Base-by-base conservation (phyloP, 2,329 filamentous ascomycete genomes). In the Pseudocercospora fijiensis region DNA sequence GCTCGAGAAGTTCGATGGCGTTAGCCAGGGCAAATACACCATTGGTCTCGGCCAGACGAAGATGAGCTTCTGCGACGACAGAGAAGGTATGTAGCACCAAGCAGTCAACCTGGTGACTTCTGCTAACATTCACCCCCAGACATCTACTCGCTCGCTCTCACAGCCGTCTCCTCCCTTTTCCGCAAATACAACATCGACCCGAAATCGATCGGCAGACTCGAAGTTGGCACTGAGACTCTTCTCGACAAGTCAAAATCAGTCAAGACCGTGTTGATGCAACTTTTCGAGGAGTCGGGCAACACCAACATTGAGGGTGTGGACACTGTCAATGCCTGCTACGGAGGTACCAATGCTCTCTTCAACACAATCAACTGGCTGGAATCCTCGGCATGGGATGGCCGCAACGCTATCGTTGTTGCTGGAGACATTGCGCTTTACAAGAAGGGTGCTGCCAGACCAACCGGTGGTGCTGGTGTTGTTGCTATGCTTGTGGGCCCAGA, bases 211-310 rank as follows among this genome's bases (percentile, higher is more conserved):
- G 82, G 82, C 67, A 78, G 82, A 71, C 75, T 84, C 65, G 82
- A 84, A 71, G 82, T 84, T 65, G 82, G 82, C 71, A 84, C 82
- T 58, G 82, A 84, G 78, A 83, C 82, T 26, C 75, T 83, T 43
- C 78, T 84, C 65, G 82, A 84, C 79, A 84, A 84, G 78, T 82
- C 81, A 62, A 84, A 84, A 74, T 83, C 82, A 20, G 80, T 82
- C 73, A 84, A 84, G 77, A 81, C 80, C 4, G 81, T 84, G 57
- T 74, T 84, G 61, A 84, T 83, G 81, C 81, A 83, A 68, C 74
- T 84, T 53, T 84, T 84, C 66, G 77, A 78, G 67, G 75, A 78
- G 61, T 79, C 77, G n/a, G 82, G 80, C 72, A 83, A 84, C 76
- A 81, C 77, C 74, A 82, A 83, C 75, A 76, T 84, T 24, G 82